Evolutionary conservation across 192 early-diverging fungal genomes (phyloP), one percentile per base, ranked within the genome.

Genomic region (Backusella macrospora): DNA sequence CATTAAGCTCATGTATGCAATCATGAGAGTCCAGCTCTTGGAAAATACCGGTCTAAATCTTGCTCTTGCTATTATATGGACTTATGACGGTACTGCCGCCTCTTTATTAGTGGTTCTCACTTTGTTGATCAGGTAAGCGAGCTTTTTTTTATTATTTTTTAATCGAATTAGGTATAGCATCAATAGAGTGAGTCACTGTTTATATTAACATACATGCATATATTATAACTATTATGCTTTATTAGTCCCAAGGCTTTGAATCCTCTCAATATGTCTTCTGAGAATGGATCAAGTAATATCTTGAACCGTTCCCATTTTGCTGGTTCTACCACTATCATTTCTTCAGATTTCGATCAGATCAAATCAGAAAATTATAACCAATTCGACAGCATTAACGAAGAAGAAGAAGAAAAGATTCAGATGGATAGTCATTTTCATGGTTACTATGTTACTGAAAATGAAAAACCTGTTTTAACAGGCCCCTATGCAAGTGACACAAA

Each of bases 11-110:
- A 65, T 65, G 14, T 65, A 65, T 65, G 63, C 34, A 15, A 38
- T 39, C 16, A 65, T 65, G 63, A 65, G 63, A 65, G 23, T 26
- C 12, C 63, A 15, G 14, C 13, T 65, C 12, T 38, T 65, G 15
- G 38, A 34, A 26, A 34, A 65, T 14, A 65, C 63, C 2, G 38
- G 26, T 10, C 8, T 34, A 65, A 65, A 34, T 8, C 63, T 38
- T 65, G 38, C 38, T 12, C 13, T 65, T 34, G 63, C 63, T 38
- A 15, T 65, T 6, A 15, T 68, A 16, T 68, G 67, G 67, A 68
- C 67, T 45, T 68, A 46, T 47, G 67, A 68, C 14, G 67, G 66
- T 16, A 68, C 66, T 18, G 18, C 43, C 9, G 44, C 43, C 15
- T 44, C 66, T 34, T 45, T 42, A 29, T 21, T 68, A 13, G 64